Conservation (phyloP, 176 grass and related monocot species). For the Hordeum vulgare region MorexV3_pseudomolecules_assembly NC_058523.1:556334143-556334642, state of each 20-base stretch:
- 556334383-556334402: not conserved
- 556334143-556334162: accelerated
- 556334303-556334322: not conserved
- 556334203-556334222: not conserved
- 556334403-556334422: not conserved
- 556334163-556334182: accelerated
- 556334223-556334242: not conserved
- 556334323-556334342: not conserved
- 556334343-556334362: not conserved
- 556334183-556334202: not conserved
- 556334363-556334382: constrained; percentile 12
- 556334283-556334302: accelerated
- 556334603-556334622: not conserved
- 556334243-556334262: accelerated
- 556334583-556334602: not conserved
- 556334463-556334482: not conserved
- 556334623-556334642: not conserved
- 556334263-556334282: accelerated
- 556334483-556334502: not conserved
- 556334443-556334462: not conserved
- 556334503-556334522: not conserved
- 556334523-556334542: not conserved
- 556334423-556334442: not conserved
- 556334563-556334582: not conserved
- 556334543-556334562: not conserved